Conservation (phyloP, 2,329 filamentous ascomycete species). For the Alternaria sp. region DNA sequence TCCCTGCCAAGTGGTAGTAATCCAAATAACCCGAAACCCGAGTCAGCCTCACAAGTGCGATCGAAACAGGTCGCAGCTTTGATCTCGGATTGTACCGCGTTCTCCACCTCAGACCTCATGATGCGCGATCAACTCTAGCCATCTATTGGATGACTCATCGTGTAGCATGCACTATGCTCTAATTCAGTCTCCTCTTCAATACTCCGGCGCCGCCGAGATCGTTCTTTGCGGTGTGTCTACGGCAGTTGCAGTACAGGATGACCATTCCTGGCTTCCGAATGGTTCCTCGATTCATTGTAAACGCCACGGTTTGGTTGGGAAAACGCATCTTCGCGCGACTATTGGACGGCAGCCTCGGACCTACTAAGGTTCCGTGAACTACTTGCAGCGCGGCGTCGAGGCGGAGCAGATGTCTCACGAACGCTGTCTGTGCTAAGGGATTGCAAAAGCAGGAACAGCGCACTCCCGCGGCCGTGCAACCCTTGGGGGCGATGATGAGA, state of each 20-base stretch:
- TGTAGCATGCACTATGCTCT: neutral
- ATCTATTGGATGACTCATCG: neutral
- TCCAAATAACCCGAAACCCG: neutral
- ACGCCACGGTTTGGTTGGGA: conserved; percentile 16
- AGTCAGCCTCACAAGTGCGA: neutral
- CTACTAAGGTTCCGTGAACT: conserved; percentile 9
- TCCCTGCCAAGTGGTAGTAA: conserved; percentile 6
- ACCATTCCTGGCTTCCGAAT: neutral
- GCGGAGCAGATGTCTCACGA: conserved; percentile 18
- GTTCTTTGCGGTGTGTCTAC: conserved; percentile 3
- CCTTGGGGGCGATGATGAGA: conserved; percentile 12
- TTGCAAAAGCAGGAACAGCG: conserved; percentile 27
- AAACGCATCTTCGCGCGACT: neutral
- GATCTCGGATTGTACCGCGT: conserved; percentile 3
- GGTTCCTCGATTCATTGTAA: conserved; percentile 17
- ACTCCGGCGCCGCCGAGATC: conserved; percentile 21
- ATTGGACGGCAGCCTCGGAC: conserved; percentile 20
- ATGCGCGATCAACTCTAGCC: neutral
- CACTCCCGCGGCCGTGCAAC: conserved; percentile 26
- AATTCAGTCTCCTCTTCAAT: neutral
- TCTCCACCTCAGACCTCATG: neutral
- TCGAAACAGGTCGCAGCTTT: neutral
- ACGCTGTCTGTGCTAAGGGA: conserved; percentile 11
- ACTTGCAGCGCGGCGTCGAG: conserved; percentile 10
- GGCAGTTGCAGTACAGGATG: conserved; percentile 6